A percentile compares a stretch with the other conserved stretches of the same genome.
These are phyloP conservation scores for Ricinus communis DNA, from an alignment of 345 rosid genomes.

Conservation along the genomic window DNA sequence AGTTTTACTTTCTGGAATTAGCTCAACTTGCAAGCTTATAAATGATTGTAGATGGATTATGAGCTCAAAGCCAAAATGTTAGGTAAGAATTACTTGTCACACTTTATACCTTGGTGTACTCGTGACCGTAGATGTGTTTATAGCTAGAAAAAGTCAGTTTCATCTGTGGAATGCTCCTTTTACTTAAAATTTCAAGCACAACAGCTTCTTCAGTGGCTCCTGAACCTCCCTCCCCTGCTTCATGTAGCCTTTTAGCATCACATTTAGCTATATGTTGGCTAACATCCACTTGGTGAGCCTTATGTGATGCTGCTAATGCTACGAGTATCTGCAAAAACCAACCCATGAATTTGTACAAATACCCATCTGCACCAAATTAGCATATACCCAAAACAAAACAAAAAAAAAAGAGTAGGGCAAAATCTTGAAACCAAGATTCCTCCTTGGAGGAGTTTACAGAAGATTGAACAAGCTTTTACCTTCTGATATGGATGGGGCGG, in stretches of 20 bases:
- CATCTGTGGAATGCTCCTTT: conserved; percentile 63
- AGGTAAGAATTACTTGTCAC: neutral
- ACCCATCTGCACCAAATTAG: neutral
- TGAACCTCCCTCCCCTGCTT: conserved; percentile 52
- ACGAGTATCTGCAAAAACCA: conserved; percentile 45
- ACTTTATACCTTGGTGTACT: conserved; percentile 47
- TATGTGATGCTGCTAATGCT: conserved; percentile 65
- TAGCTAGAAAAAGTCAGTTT: conserved; percentile 58
- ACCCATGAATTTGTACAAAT: too few relatives aligned
- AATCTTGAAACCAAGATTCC: neutral
- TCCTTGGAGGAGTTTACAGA: too few relatives aligned
- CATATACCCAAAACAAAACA: neutral
- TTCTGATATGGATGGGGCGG: conserved; percentile 64
- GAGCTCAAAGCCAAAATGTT: too few relatives aligned
- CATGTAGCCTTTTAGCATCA: conserved; percentile 55
- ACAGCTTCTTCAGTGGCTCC: conserved; percentile 47
- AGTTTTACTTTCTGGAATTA: neutral
- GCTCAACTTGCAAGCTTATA: neutral
- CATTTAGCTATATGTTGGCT: conserved; percentile 60
- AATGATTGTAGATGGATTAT: neutral
- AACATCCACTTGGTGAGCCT: conserved; percentile 58
- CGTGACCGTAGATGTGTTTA: conserved; percentile 62
- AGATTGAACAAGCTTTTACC: conserved; percentile 29
- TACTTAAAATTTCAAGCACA: conserved; percentile 63
- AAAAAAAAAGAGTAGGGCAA: neutral